phyloP scores from a whole-genome alignment of 805 yeast genomes.

The Pichia scutulata region DNA sequence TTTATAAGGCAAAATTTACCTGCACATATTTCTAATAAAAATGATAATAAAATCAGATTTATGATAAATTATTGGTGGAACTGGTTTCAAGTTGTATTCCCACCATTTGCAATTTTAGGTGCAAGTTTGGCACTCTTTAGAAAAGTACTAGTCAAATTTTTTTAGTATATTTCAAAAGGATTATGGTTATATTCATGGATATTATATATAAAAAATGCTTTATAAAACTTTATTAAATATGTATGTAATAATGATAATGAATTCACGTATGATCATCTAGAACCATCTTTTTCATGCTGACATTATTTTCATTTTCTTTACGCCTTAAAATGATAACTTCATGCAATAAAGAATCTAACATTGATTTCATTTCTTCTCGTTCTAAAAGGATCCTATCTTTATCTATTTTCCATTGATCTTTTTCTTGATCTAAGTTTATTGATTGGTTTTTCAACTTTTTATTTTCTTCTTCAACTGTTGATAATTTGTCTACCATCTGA shows the following conservation, averaged over 20 bases:
- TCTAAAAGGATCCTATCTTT: constrained; percentile 16
- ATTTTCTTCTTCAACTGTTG: constrained; percentile 1
- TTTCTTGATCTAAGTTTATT: constrained; percentile 16
- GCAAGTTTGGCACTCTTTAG: not conserved
- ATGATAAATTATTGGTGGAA: constrained; percentile 5
- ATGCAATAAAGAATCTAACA: constrained; percentile 18
- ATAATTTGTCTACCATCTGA: constrained; percentile 10
- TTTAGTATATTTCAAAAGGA: no score
- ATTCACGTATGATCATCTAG: not conserved
- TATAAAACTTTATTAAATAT: not conserved
- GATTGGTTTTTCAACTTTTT: not conserved
- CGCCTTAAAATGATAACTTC: constrained; percentile 16
- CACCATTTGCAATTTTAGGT: constrained; percentile 6
- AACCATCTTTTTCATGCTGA: constrained; percentile 1
- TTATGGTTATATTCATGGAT: no score
- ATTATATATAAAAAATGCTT: not conserved
- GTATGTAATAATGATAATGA: not conserved
- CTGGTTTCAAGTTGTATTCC: constrained; percentile 3
- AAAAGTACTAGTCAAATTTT: not conserved
- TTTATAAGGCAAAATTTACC: constrained; percentile 21
- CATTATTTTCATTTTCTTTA: constrained; percentile 9
- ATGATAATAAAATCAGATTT: not conserved
- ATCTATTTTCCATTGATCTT: constrained; percentile 12
- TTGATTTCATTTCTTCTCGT: constrained; percentile 21
- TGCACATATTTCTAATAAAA: not conserved